phyloP scores from a whole-genome alignment of 2,329 filamentous ascomycete genomes.

The Neophaeococcomyces mojaviensis region DNA sequence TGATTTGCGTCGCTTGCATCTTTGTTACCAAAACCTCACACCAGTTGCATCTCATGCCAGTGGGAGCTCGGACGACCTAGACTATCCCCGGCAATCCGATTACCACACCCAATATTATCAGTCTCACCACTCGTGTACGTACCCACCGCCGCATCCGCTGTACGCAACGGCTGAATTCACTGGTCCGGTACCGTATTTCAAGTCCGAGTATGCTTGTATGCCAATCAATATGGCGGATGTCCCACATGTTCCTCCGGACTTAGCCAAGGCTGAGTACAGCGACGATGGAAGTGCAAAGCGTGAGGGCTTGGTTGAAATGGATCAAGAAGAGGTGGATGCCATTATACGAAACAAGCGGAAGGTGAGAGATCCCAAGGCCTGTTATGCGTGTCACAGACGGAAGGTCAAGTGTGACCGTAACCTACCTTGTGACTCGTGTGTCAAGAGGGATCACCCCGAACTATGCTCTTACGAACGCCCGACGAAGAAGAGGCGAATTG shows the following conservation, averaged over 20 bases:
- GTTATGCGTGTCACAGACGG: conserved; percentile 22
- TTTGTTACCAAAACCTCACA: neutral
- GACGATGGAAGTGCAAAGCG: conserved; percentile 15
- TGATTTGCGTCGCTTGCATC: conserved; percentile 1
- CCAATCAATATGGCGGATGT: conserved; percentile 7
- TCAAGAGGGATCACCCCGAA: conserved; percentile 43
- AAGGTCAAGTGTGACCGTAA: conserved; percentile 43
- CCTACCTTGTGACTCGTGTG: conserved; percentile 41
- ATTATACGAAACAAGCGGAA: conserved; percentile 42
- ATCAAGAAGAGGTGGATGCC: conserved; percentile 39
- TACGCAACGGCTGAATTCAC: too few species aligned
- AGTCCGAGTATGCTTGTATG: conserved; percentile 7
- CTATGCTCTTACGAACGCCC: conserved; percentile 44
- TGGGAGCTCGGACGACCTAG: neutral
- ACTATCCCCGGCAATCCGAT: neutral
- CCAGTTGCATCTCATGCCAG: neutral
- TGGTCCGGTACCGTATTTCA: neutral
- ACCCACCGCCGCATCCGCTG: neutral
- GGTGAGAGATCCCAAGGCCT: conserved; percentile 38
- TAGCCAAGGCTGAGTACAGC: conserved; percentile 11
- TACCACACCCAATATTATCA: neutral
- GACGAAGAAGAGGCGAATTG: conserved; percentile 36
- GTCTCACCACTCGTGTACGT: neutral
- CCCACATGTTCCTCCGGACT: neutral
- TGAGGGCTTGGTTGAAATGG: conserved; percentile 28